Evolutionary conservation across 2,329 filamentous ascomycete species (phyloP).

Genomic region (Pyrenophora teres): DNA sequence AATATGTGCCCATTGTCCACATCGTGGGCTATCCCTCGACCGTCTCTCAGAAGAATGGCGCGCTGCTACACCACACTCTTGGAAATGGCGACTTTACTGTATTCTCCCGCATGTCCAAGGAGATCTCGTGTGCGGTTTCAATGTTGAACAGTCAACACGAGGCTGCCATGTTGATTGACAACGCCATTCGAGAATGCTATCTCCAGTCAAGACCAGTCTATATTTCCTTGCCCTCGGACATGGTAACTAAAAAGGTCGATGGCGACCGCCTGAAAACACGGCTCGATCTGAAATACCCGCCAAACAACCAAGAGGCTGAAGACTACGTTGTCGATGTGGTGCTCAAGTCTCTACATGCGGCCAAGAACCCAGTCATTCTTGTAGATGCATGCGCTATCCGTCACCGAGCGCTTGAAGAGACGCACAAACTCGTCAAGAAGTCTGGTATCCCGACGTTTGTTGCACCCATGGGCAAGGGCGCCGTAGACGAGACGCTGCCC

Average conservation of each 20-base stretch:
- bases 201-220: slow-evolving; percentile 78
- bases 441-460: slow-evolving; percentile 80
- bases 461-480: slow-evolving; percentile 89
- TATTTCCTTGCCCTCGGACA: slow-evolving; percentile 80
- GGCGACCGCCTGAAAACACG: slow-evolving; percentile 71
- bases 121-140: slow-evolving; percentile 72
- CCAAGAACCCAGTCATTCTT: slow-evolving; percentile 76
- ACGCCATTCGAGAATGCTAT: slow-evolving; percentile 75
- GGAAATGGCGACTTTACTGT: slow-evolving; percentile 74
- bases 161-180: slow-evolving; percentile 76
- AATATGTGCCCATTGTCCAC: slow-evolving; percentile 55
- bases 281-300: slow-evolving; percentile 67
- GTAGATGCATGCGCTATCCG: slow-evolving; percentile 84
- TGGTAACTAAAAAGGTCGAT: slow-evolving; percentile 76
- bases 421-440: slow-evolving; percentile 72
- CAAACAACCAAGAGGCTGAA: slow-evolving; percentile 73
- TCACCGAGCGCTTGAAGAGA: slow-evolving; percentile 73
- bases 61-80: slow-evolving; percentile 54
- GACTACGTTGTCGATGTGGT: slow-evolving; percentile 83
- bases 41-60: slow-evolving; percentile 47
- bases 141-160: slow-evolving; percentile 72
- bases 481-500: slow-evolving; percentile 74
- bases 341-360: slow-evolving; percentile 71
- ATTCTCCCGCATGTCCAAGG: slow-evolving; percentile 76
- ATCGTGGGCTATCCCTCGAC: slow-evolving; percentile 54